A percentile compares a stretch with the other conserved stretches of the same genome.
Evolutionary conservation across 495 filamentous ascomycete species (phyloP).

Genomic region (Jackrogersella minutella): DNA sequence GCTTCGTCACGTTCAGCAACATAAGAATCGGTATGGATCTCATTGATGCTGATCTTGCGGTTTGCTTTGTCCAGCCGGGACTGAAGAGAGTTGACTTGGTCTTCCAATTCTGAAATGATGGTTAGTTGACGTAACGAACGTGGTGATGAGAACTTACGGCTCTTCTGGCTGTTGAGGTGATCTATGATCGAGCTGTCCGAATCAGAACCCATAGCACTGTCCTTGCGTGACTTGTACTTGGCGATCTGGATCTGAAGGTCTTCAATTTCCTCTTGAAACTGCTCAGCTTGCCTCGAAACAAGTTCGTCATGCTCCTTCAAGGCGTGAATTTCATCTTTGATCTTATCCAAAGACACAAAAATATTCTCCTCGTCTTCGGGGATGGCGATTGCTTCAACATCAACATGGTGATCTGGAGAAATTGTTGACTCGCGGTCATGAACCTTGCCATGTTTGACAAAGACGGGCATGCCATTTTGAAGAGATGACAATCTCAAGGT

Average conservation of each 20-base stretch:
- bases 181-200: constrained; percentile 51
- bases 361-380: constrained; percentile 59
- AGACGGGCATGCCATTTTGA: constrained; percentile 56
- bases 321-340: constrained; percentile 59
- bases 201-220: constrained; percentile 58
- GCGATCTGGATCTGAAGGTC: constrained; percentile 54
- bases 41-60: constrained; percentile 53
- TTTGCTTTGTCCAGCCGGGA: constrained; percentile 56
- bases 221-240: constrained; percentile 50
- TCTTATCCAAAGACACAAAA: constrained; percentile 63
- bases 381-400: constrained; percentile 50
- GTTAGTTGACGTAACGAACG: constrained; percentile 1
- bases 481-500: constrained; percentile 53
- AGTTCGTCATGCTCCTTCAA: constrained; percentile 60
- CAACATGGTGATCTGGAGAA: constrained; percentile 46
- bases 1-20: constrained; percentile 57
- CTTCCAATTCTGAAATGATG: constrained; percentile 46
- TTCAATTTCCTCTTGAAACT: constrained; percentile 55
- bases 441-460: constrained; percentile 52
- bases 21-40: constrained; percentile 57
- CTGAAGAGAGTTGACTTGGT: constrained; percentile 52
- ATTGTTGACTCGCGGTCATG: constrained; percentile 43
- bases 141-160: constrained; percentile 27
- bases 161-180: constrained; percentile 45
- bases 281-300: constrained; percentile 57